Conservation (phyloP, 2,329 filamentous ascomycete species). For the Lachnellula cervina region DNA sequence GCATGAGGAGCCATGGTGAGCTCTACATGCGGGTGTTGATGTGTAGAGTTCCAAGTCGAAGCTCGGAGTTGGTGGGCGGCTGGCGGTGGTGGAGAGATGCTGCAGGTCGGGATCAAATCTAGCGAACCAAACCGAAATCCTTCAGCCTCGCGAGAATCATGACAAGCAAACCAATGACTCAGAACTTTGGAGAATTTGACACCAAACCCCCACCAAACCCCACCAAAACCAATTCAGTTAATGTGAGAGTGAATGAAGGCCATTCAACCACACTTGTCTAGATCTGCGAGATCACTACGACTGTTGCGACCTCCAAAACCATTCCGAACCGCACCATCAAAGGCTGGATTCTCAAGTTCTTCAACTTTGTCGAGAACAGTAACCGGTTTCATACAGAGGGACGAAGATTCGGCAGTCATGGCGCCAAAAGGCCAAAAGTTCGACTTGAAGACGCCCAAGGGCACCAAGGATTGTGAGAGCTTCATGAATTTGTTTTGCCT, state of each 20-base stretch:
- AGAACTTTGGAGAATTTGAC: slow-evolving; percentile 17
- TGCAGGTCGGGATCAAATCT: not conserved
- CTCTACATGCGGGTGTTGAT: slow-evolving; percentile 42
- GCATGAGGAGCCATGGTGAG: slow-evolving; percentile 63
- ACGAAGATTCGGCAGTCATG: slow-evolving; percentile 23
- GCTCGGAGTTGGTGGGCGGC: not conserved
- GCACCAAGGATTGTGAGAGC: slow-evolving; percentile 72
- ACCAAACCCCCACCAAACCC: slow-evolving; percentile 2
- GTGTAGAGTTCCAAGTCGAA: not conserved
- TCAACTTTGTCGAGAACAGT: slow-evolving; percentile 20
- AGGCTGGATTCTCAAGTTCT: slow-evolving; percentile 12
- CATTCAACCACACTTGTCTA: slow-evolving; percentile 18
- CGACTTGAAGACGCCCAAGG: slow-evolving; percentile 84
- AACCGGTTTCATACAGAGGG: slow-evolving; percentile 7
- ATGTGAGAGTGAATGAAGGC: slow-evolving; percentile 26
- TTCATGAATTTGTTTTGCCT: not conserved
- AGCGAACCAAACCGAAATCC: slow-evolving; percentile 9
- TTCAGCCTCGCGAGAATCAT: slow-evolving; percentile 18
- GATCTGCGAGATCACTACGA: slow-evolving; percentile 30
- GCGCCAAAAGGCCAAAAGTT: slow-evolving; percentile 46
- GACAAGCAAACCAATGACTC: slow-evolving; percentile 26
- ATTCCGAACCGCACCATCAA: slow-evolving; percentile 9
- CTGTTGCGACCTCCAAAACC: slow-evolving; percentile 7
- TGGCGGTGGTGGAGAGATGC: not conserved
- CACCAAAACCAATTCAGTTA: slow-evolving; percentile 12